These are phyloP conservation scores for Pichia terricola DNA, from an alignment of 1,139 yeast genomes.

Conservation along the genomic window DNA sequence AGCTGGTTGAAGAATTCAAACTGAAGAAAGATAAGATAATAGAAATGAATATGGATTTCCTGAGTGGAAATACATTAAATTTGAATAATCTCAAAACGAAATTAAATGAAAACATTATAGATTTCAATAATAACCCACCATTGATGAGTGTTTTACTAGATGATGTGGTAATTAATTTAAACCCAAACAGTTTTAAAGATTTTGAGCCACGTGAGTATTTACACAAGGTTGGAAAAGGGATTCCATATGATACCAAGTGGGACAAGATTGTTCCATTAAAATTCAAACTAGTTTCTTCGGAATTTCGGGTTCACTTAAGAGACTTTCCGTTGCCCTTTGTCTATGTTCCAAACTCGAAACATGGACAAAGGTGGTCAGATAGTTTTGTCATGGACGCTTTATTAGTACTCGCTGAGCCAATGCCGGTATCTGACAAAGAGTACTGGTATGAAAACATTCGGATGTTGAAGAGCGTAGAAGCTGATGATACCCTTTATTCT, in stretches of 20 bases:
- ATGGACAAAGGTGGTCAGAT: constrained; percentile 24
- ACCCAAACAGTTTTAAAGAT: constrained; percentile 42
- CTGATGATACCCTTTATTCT: constrained; percentile 41
- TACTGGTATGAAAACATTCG: constrained; percentile 45
- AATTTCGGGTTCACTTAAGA: constrained; percentile 51
- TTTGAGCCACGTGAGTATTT: constrained; percentile 50
- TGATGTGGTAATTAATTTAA: constrained; percentile 44
- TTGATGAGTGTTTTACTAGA: constrained; percentile 49
- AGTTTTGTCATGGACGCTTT: constrained; percentile 30
- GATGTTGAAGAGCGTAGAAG: constrained; percentile 36
- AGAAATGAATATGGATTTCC: constrained; percentile 38
- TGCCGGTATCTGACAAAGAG: constrained; percentile 12
- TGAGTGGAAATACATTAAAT: constrained; percentile 34
- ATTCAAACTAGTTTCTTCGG: constrained; percentile 37
- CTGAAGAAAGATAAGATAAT: constrained; percentile 37
- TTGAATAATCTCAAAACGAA: constrained; percentile 26
- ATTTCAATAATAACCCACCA: constrained; percentile 54
- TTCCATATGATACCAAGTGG: constrained; percentile 61
- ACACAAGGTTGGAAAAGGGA: constrained; percentile 69
- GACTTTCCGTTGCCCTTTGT: constrained; percentile 57
- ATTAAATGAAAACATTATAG: constrained; percentile 46
- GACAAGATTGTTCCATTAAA: constrained; percentile 60
- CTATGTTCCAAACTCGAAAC: constrained; percentile 30
- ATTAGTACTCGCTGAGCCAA: constrained; percentile 44
- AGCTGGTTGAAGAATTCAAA: constrained; percentile 36